These are phyloP conservation scores for Bryoerythrophyllum caledonicum DNA, from an alignment of 225 moss, liverwort and hornwort genomes.

Conservation along the genomic window DNA sequence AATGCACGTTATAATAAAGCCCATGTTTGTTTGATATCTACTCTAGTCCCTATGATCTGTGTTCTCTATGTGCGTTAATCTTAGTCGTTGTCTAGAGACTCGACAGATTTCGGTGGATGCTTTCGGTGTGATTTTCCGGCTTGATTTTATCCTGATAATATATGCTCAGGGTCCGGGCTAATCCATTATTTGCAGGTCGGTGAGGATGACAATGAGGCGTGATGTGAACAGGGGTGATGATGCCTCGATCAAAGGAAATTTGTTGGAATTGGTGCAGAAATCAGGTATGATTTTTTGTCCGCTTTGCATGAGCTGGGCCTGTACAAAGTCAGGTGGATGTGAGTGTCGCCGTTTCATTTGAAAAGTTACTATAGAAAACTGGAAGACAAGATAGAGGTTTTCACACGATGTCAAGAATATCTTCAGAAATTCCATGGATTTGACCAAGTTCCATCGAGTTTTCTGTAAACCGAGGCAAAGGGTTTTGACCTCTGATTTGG, in stretches of 20 bases:
- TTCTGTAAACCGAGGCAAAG: no score
- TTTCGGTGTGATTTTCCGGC: neutral
- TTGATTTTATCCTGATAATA: neutral
- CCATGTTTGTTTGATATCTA: conserved; percentile 1
- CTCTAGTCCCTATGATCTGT: neutral
- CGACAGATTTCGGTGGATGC: neutral
- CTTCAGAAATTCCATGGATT: no score
- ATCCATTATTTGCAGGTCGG: neutral
- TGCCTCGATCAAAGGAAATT: neutral
- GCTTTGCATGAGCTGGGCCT: neutral
- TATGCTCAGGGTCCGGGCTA: neutral
- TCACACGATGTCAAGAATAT: neutral
- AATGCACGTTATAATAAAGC: conserved; percentile 2
- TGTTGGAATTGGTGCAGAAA: neutral
- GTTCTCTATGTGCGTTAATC: neutral
- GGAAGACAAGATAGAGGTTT: neutral
- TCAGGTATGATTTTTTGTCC: neutral
- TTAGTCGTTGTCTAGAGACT: no score
- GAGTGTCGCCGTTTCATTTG: neutral
- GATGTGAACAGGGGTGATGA: neutral
- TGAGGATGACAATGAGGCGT: neutral
- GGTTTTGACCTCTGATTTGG: no score
- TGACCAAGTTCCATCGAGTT: no score
- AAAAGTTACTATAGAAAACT: neutral
- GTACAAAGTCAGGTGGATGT: neutral